A percentile compares a stretch with the other conserved stretches of the same genome.
phyloP scores from a whole-genome alignment of 1,284 basidiomycete species.

The Rhizoctonia solani region DNA sequence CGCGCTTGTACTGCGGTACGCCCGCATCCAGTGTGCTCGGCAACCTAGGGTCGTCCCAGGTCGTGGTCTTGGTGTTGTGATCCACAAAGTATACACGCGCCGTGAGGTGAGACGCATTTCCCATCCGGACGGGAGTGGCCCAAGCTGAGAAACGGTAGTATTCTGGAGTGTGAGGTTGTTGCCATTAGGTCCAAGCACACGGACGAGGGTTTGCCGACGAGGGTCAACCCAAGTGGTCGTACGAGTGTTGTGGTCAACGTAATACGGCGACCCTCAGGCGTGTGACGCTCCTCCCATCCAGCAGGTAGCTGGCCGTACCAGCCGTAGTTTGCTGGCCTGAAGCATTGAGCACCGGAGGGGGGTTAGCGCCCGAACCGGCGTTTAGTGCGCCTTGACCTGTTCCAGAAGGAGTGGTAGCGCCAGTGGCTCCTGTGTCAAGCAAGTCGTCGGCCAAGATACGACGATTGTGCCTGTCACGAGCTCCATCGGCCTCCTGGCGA shows the following conservation, averaged over 20 bases:
- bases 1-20: conserved; percentile 99
- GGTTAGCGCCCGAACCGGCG: conserved; percentile 30
- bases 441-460: conserved; percentile 81
- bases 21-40: conserved; percentile 85
- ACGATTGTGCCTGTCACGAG: conserved; percentile 76
- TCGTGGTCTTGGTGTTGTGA: conserved; percentile 93
- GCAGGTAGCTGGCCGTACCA: conserved; percentile 81
- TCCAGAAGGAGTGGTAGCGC: conserved; percentile 38
- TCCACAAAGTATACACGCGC: conserved; percentile 96
- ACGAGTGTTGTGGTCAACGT: conserved; percentile 94
- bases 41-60: conserved; percentile 93
- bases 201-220: conserved; percentile 81
- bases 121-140: conserved; percentile 95
- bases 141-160: conserved; percentile 85
- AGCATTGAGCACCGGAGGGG: conserved; percentile 20
- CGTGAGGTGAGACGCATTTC: conserved; percentile 96
- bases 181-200: conserved; percentile 83
- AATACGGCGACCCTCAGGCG: conserved; percentile 97
- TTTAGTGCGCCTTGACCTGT: conserved; percentile 33
- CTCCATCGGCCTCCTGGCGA: conserved; percentile 55
- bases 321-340: conserved; percentile 63
- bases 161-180: conserved; percentile 79
- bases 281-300: conserved; percentile 98
- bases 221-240: conserved; percentile 99
- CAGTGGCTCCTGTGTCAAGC: conserved; percentile 56